Conservation (phyloP, 169 alveolate genomes). For the Plasmodium inui region DNA sequence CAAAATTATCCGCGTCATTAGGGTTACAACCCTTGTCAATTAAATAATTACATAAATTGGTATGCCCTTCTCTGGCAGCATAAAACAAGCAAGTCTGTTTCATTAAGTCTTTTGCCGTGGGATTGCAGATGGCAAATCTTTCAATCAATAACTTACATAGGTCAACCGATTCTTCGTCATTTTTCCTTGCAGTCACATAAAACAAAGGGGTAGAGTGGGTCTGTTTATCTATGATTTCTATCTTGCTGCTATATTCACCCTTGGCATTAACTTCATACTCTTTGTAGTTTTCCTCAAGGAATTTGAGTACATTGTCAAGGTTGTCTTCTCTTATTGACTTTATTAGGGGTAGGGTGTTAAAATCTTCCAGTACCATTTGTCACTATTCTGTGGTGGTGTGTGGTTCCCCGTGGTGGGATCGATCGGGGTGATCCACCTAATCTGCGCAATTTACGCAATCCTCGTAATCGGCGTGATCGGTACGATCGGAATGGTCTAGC, state of each 20-base stretch:
- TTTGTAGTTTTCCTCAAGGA: constrained; percentile 52
- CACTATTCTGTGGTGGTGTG: background rate
- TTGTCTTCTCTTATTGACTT: constrained; percentile 66
- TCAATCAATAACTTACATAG: constrained; percentile 87
- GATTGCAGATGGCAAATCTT: constrained; percentile 84
- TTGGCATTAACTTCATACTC: constrained; percentile 59
- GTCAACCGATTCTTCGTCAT: constrained; percentile 89
- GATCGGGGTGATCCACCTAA: background rate
- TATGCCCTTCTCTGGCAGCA: constrained; percentile 95
- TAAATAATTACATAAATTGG: constrained; percentile 87
- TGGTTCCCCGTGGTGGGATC: background rate
- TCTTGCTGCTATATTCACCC: constrained; percentile 39
- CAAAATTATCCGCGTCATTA: constrained; percentile 91
- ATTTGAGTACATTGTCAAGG: constrained; percentile 36
- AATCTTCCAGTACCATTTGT: constrained; percentile 70
- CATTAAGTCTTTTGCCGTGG: constrained; percentile 88
- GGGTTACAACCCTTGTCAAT: constrained; percentile 91
- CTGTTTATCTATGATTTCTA: constrained; percentile 79
- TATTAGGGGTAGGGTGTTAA: constrained; percentile 71
- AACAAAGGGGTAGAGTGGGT: constrained; percentile 88
- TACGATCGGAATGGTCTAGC: background rate
- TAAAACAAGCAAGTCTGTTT: constrained; percentile 93
- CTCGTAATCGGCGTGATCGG: background rate
- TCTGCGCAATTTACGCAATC: background rate
- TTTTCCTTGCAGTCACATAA: constrained; percentile 88